Base-by-base conservation (phyloP, 73 alveolate species). In the Paramecium pentaurelia region DNA sequence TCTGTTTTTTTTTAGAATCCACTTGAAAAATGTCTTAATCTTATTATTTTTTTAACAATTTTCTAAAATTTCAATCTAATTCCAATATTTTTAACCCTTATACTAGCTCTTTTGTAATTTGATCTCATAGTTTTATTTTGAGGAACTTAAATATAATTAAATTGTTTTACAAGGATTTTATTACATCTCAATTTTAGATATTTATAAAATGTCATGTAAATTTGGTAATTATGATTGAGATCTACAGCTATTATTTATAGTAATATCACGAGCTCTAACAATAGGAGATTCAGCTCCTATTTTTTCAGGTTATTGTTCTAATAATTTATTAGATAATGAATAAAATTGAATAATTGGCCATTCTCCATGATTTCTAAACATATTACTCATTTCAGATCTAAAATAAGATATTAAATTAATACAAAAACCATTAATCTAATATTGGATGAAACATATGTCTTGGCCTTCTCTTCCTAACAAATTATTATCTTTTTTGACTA, bases 321-420 rank as follows among this genome's bases (percentile, higher is more conserved):
- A 73, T 73, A 37, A 36, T 22, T 34, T 73, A n/a, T 73, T 40
- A 14, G 58, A 73, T 16, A 73, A 9, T 6, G n/a, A 20, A 73
- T 73, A 73, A 73, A 73, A 73, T 37, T 40, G 18, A 38, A 73
- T 38, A 3, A 73, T 73, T 36, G 87, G 87, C 58, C 58, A 37
- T 73, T 73, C 60, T 4, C 58, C 60, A 34, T 73, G 60, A 73
- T 25, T 73, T 37, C 60, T 73, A 73, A 73, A 73, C 60, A 73
- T 37, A 73, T 34, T 37, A 38, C 87, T 37, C 60, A 73, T 73
- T 40, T 73, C 87, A 73, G 60, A 73, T 73, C 87, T 73, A 36
- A 22, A 14, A 34, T 37, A 73, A 73, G 30, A 4, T 2, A 73
- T 36, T 12, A 30, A 36, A 32, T 40, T 75, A 28, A 3, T 80